Conservation (phyloP, 495 filamentous ascomycete genomes). For the Aspergillus kassunensis region DNA sequence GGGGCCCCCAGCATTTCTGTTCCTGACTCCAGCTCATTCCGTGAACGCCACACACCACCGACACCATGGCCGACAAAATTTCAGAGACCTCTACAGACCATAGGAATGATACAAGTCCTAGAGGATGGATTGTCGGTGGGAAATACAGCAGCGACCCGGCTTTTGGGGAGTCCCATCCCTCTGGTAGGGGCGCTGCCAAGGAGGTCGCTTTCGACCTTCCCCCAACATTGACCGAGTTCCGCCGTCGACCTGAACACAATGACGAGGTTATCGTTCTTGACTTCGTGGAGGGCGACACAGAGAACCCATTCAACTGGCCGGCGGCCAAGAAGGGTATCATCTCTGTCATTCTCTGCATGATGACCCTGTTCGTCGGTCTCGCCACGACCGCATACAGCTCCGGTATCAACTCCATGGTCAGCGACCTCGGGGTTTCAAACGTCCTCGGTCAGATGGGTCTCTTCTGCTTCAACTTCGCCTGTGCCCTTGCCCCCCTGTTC, state of each 20-base stretch:
- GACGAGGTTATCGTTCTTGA: constrained; percentile 28
- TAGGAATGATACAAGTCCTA: no score
- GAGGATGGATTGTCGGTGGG: no score
- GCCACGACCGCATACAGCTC: constrained; percentile 46
- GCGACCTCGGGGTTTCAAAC: constrained; percentile 31
- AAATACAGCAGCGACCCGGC: no score
- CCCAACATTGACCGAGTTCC: not conserved
- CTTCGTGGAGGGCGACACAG: constrained; percentile 35
- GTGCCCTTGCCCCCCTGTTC: constrained; percentile 40
- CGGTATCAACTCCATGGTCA: constrained; percentile 36
- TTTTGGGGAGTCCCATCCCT: not conserved
- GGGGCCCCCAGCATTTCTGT: no score
- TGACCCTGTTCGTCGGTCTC: constrained; percentile 48
- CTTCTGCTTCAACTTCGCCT: constrained; percentile 41
- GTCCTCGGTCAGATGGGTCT: constrained; percentile 40
- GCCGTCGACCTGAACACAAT: not conserved
- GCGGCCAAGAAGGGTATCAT: constrained; percentile 34
- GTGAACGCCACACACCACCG: no score
- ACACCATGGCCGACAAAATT: no score
- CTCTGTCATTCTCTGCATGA: constrained; percentile 38
- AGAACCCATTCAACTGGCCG: constrained; percentile 49
- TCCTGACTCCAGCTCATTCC: no score
- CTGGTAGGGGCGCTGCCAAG: not conserved
- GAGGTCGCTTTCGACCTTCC: constrained; percentile 1
- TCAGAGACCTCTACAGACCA: no score